Percentiles rank a stretch among this genome's conserved stretches.
phyloP scores from a whole-genome alignment of 106 monocot genomes.

The Phalaenopsis aphrodite region DNA sequence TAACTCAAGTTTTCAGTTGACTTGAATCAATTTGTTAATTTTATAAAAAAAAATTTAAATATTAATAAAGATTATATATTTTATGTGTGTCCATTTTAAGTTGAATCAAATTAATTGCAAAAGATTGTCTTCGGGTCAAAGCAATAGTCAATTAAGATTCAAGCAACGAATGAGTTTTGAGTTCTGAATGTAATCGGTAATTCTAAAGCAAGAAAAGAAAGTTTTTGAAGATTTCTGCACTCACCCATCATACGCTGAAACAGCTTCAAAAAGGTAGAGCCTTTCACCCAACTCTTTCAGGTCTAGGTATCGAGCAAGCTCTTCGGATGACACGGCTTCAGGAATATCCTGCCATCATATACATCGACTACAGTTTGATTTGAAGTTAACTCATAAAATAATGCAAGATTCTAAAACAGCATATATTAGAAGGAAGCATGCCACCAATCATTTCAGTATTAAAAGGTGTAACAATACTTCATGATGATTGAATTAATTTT shows the following conservation, averaged over 20 bases:
- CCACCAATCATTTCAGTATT: too few species aligned
- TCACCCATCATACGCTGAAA: constrained; percentile 87
- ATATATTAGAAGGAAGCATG: too few species aligned
- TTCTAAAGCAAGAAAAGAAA: not conserved
- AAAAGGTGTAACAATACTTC: too few species aligned
- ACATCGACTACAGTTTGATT: not conserved
- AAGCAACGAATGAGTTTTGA: not conserved
- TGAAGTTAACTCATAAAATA: not conserved
- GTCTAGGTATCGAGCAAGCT: constrained; percentile 82
- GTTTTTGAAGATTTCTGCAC: constrained; percentile 5
- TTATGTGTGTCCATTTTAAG: too few species aligned
- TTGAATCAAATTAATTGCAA: too few species aligned
- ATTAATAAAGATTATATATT: too few species aligned
- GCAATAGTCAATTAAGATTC: too few species aligned
- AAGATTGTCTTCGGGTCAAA: too few species aligned
- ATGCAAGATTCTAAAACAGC: not conserved
- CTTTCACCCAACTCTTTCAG: constrained; percentile 91
- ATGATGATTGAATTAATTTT: too few species aligned
- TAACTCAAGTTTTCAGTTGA: too few species aligned
- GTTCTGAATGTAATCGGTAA: not conserved
- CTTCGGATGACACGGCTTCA: constrained; percentile 66
- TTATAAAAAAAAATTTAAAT: too few species aligned
- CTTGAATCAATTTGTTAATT: too few species aligned
- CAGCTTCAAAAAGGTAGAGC: constrained; percentile 57
- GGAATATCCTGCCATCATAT: constrained; percentile 64